Percentiles rank a stretch among this genome's conserved stretches.
phyloP scores from a whole-genome alignment of 2,329 filamentous ascomycete species.

The Phyllosticta capitalensis region DNA sequence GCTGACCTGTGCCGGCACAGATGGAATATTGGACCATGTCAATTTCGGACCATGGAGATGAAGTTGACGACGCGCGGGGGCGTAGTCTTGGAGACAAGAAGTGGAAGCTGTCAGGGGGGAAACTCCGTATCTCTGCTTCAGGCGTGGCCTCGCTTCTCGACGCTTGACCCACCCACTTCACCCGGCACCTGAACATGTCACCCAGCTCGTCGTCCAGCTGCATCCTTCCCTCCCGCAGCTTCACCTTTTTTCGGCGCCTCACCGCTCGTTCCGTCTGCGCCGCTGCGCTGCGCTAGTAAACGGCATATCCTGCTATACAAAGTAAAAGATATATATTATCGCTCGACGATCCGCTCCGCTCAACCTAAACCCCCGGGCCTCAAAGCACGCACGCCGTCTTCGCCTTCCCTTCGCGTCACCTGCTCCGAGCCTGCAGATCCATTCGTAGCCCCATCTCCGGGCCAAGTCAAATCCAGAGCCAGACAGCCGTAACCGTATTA shows the following conservation, averaged over 20 bases:
- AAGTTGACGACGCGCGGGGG: neutral
- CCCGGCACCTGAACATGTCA: too few species aligned
- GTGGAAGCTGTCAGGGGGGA: too few species aligned
- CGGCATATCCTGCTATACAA: neutral
- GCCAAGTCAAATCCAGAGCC: neutral
- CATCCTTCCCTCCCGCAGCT: neutral
- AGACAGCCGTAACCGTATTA: neutral
- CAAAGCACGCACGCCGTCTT: neutral
- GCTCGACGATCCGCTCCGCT: neutral
- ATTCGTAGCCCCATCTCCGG: neutral
- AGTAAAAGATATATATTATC: neutral
- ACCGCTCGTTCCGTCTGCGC: neutral
- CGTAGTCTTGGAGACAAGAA: neutral
- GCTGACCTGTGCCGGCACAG: neutral
- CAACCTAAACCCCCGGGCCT: neutral
- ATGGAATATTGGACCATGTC: neutral
- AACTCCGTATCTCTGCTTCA: neutral
- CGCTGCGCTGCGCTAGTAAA: neutral
- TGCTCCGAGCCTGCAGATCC: neutral
- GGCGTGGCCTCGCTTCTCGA: neutral
- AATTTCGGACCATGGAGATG: neutral
- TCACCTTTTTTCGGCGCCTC: neutral
- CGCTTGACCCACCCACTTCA: neutral
- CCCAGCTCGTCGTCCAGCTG: too few species aligned
- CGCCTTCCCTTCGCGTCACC: neutral